Evolutionary conservation across 176 grass and related monocot genomes (phyloP), one percentile per base, ranked within the genome.

Genomic region (Oryza rufipogon): DNA sequence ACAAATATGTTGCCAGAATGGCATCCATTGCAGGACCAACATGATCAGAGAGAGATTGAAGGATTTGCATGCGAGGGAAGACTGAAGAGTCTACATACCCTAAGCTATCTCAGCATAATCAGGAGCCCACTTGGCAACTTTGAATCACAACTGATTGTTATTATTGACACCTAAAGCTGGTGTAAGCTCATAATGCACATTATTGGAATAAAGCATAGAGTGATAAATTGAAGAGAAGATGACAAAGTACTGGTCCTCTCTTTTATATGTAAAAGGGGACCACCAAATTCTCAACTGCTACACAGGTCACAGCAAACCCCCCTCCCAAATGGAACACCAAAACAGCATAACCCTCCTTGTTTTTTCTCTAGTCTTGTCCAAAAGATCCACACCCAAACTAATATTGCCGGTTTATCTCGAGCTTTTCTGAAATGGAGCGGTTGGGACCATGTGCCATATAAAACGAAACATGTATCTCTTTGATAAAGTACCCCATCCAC

Each of bases 301-400:
- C 83, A 70, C n/a, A n/a, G n/a, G n/a, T n/a, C n/a, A n/a, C 11
- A 64, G 38, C 69, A 79, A 90, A 32, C 30, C 19, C 74, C 73
- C 76, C 48, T 64, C 65, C 63, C 66, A 80, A 77, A 81, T 19
- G 81, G 79, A 76, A 75, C 49, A 36, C 63, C 6, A 46, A 78
- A 79, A 75, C 91, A 89, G 79, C 78, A 73, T 86, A 78, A 58
- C 25, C n/a, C 66, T 74, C 45, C 77, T 91, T 93, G 82, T 86
- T 66, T 87, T 88, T 48, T 76, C 83, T 74, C 69, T 85, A 80
- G 79, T 46, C 67, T 32, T 63, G 77, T 64, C 80, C 73, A 19
- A 80, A 79, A 86, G 68, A 56, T 49, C 73, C 20, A 1, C 70
- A 73, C 66, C 10, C 46, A 80, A 63, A 71, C 48, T 63, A 66